phyloP scores from a whole-genome alignment of 2,329 filamentous ascomycete species.

The Aspergillus luchuensis region DNA sequence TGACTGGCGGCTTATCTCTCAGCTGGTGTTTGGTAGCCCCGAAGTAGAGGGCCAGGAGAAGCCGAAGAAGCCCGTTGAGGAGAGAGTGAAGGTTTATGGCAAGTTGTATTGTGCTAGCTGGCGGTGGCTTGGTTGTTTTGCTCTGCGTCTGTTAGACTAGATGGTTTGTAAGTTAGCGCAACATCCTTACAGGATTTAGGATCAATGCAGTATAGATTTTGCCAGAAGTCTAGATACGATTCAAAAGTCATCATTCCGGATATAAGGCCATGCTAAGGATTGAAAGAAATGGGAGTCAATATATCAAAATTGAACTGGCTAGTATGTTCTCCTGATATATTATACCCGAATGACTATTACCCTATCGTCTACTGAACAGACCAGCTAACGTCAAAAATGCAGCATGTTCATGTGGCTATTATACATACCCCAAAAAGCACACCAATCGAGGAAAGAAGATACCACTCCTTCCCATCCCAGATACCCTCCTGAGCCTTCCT shows the following conservation, averaged over 20 bases:
- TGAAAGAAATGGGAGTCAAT: no score
- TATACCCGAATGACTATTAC: no score
- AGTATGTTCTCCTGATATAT: no score
- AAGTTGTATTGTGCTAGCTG: constrained; percentile 17
- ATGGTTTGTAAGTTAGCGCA: neutral
- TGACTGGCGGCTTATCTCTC: constrained; percentile 75
- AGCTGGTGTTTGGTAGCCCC: constrained; percentile 76
- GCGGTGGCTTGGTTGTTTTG: neutral
- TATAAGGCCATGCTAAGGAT: neutral
- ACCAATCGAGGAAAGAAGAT: neutral
- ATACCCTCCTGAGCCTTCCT: neutral
- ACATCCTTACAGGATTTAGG: neutral
- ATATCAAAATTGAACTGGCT: no score
- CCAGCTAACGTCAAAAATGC: neutral
- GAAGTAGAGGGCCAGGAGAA: constrained; percentile 63
- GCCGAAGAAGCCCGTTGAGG: constrained; percentile 64
- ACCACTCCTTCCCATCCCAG: neutral
- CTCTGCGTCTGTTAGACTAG: neutral
- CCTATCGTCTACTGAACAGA: neutral
- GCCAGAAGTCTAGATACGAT: no score
- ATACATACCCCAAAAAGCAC: neutral
- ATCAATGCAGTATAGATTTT: no score
- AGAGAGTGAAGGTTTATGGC: constrained; percentile 66
- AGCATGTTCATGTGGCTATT: neutral
- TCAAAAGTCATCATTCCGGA: no score